Base-by-base conservation (phyloP, 805 yeast species). In the Danielozyma ontarioensis region DNA sequence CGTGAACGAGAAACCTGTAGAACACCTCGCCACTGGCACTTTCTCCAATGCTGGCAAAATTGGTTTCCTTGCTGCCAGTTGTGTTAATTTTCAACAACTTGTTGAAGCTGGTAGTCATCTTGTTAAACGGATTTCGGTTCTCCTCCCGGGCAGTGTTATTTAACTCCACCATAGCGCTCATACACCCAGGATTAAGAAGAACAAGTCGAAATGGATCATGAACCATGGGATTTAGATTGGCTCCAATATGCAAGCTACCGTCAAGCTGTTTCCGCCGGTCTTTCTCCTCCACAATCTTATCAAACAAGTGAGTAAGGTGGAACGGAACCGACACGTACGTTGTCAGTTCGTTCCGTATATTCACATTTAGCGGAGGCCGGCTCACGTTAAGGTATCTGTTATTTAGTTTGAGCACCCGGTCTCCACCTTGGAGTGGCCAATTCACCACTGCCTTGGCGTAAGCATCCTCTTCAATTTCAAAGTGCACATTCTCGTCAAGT, bases 161-260 rank as follows among this genome's bases (percentile, higher is more conserved):
- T 19, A 50, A 28, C 10, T 36, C 41, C 7, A 53, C 33, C 26
- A 52, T 37, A 3, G 41, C 32, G 7, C 45, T 37, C 13, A 69
- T 38, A 41, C 80, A 75, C 1, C 83, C 80, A 0, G 81, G 80
- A 13, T 70, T 74, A 34, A 76, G 52, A 43, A 70, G 76, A 14
- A 75, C 76, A 17, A 64, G 57, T 34, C 64, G 63, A 45, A 70
- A 76, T 2, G 76, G 72, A 45, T 76, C 83, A 4, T 77, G 69
- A 27, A 54, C 39, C 33, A 76, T 51, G 0, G 81, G 77, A 37
- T 73, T 75, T 18, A 76, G 62, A 28, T 64, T 64, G 28, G 80
- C 76, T 0, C 80, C 83, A 14, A 76, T 60, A 17, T 62, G 70
- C 44, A 68, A 43, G 3, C 70, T 69, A 17, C 67, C 74, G 18